Conservation (phyloP, 1,284 basidiomycete species). For the Heterobasidion occidentale region DNA sequence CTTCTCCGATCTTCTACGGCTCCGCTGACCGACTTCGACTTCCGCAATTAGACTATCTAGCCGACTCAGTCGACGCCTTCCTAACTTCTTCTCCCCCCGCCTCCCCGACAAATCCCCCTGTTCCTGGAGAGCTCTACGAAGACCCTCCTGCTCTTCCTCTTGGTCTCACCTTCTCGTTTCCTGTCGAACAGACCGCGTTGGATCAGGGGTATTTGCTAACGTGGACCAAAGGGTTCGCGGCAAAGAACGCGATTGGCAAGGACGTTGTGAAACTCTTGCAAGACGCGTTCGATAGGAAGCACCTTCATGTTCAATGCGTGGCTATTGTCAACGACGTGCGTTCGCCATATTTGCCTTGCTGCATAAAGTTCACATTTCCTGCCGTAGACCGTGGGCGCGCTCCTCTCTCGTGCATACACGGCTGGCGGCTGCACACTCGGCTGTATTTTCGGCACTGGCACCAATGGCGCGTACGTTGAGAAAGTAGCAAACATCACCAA, state of each 20-base stretch:
- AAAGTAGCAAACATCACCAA: slow-evolving; percentile 81
- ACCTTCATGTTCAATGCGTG: slow-evolving; percentile 89
- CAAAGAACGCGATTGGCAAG: slow-evolving; percentile 85
- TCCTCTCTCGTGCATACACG: slow-evolving; percentile 89
- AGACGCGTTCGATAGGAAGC: slow-evolving; percentile 88
- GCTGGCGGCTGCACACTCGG: slow-evolving; percentile 82
- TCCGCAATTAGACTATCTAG: slow-evolving; percentile 77
- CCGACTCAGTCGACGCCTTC: slow-evolving; percentile 92
- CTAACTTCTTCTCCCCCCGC: slow-evolving; percentile 50
- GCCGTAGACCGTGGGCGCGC: slow-evolving; percentile 83
- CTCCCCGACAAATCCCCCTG: slow-evolving; percentile 29
- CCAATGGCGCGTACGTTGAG: slow-evolving; percentile 96
- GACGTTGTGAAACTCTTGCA: slow-evolving; percentile 92
- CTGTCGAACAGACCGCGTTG: slow-evolving; percentile 93
- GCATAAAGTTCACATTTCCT: slow-evolving; percentile 1
- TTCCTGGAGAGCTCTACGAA: slow-evolving; percentile 2
- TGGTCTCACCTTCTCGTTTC: slow-evolving; percentile 94
- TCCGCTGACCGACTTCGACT: not conserved
- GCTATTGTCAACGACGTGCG: slow-evolving; percentile 95
- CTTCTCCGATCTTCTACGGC: not conserved
- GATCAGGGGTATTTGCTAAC: slow-evolving; percentile 85
- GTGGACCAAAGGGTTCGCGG: slow-evolving; percentile 96
- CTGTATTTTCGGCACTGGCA: slow-evolving; percentile 96
- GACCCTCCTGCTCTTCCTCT: slow-evolving; percentile 59
- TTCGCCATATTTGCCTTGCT: slow-evolving; percentile 10